Base-by-base conservation (phyloP, 2,329 filamentous ascomycete species). In the Pseudogymnoascus sp. region DNA sequence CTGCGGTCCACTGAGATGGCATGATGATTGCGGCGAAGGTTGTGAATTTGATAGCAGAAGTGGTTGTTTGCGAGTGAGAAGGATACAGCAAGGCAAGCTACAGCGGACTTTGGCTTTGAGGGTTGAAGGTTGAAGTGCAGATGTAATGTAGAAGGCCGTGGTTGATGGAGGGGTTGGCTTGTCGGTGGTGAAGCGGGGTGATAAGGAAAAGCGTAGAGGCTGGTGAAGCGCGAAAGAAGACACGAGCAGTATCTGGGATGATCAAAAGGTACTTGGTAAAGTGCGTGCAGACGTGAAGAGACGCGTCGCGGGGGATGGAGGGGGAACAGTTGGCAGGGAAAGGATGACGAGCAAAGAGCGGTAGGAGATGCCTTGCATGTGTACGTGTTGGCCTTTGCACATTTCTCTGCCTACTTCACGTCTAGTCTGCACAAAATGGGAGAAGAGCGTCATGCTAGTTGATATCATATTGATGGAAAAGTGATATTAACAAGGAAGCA, bases 1-100 rank as follows among this genome's bases (percentile, higher is more conserved):
- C 60, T 20, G 66, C 53, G 22, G 69, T 62, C 70, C 70, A 72
- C 12, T 35, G 4, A 38, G 33, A 47, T 12, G 63, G 62, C 60
- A 65, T 61, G 63, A 65, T 68, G 18, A 18, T 36, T 25, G 15
- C 43, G 12, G 9, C 12, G 18, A 41, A 12, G 38, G 22, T 41
- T 41, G 38, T 6, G 12, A 47, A 28, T 47, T 5, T 25, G 41
- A 6, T 47, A 25, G 11, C 6, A 2, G 22, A 25, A 25, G 14
- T 28, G 41, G 14, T 25, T 8, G 20, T 47, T 28, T 28, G 6
- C 9, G 22, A 47, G 41, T n/a, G 22, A 47, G 41, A 47, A 11
- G 4, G 8, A 47, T 28, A 22, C 9, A 47, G 22, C 14, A 14
- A 47, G 41, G 41, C 41, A 28, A 15, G 14, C 9, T 47, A 22